Base-by-base conservation (phyloP, 805 yeast species). In the Starmera dryadoides region DNA sequence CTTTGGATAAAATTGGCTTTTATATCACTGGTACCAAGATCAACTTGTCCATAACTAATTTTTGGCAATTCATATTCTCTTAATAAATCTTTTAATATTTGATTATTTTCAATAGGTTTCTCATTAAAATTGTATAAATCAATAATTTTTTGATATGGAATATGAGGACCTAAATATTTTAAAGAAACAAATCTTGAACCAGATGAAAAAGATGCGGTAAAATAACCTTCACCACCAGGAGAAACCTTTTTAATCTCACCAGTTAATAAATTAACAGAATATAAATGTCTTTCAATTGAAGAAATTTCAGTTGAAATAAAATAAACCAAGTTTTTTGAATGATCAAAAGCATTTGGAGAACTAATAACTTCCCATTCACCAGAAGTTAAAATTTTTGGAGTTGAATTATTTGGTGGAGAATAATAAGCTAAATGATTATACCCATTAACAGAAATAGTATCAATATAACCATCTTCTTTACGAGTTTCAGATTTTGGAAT, bases 281-380 rank as follows among this genome's bases (percentile, higher is more conserved):
- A 86, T 12, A 93, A 55, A 52, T 89, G 96, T 59, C 96, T 73
- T 58, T 93, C 96, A 17, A 78, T 76, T 0, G 96, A 79, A 2
- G 89, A 78, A 46, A 77, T 78, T 53, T 77, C 74, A 0, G 98
- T 86, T 5, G 91, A 81, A 7, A 79, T 54, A 56, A 79, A 93
- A 43, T 63, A 69, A 14, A 79, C 71, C 46, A 73, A 68, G 39
- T 70, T 73, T 23, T 60, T 63, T 6, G 65, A 62, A 37, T 60
- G 63, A 52, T 83, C 87, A 60, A 76, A 77, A 0, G 81, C 72
- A 2, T 81, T 64, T 2, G 83, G 78, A 2, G 86, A 89, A 44
- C 68, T 73, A 21, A 75, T 83, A n/a, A 93, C 95, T 59, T 93
- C 98, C 95, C 96, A 93, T 1, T 72, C 62, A 6, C 98, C 98